Conservation (phyloP, 2,329 filamentous ascomycete genomes). For the Aspergillus viridinutans region DNA sequence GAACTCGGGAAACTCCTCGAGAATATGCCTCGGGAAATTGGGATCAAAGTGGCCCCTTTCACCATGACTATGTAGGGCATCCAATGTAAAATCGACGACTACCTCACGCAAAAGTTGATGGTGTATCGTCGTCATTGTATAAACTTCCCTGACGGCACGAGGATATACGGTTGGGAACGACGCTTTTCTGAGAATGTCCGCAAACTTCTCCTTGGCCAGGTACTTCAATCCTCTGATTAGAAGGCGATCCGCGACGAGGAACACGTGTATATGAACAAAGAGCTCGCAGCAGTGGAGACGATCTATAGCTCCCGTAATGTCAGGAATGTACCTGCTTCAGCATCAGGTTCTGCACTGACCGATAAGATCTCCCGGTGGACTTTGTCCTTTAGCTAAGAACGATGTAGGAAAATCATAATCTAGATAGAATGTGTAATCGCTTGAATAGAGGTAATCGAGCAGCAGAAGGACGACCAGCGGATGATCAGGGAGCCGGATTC, state of each 20-base stretch:
- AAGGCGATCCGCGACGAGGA: not conserved
- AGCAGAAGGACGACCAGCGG: not conserved
- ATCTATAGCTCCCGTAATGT: not conserved
- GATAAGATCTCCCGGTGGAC: not conserved
- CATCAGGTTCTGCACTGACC: not conserved
- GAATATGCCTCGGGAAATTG: slow-evolving; percentile 19
- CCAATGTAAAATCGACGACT: not conserved
- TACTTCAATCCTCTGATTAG: not conserved
- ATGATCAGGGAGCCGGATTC: not conserved
- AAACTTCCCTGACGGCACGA: not conserved
- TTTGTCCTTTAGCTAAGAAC: not conserved
- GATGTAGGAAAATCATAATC: not conserved
- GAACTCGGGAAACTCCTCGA: not conserved
- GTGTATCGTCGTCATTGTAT: not conserved
- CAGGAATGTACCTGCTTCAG: not conserved
- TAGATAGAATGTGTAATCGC: not conserved
- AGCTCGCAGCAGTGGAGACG: not conserved
- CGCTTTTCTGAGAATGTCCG: not conserved
- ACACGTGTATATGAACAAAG: not conserved
- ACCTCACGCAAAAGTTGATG: not conserved
- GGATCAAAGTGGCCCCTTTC: slow-evolving; percentile 16
- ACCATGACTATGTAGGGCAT: not conserved
- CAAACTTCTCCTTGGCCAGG: not conserved
- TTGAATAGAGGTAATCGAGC: not conserved
- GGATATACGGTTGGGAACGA: not conserved